Conservation (phyloP, 179 eudicot species). For the Beta lomatogona region DNA sequence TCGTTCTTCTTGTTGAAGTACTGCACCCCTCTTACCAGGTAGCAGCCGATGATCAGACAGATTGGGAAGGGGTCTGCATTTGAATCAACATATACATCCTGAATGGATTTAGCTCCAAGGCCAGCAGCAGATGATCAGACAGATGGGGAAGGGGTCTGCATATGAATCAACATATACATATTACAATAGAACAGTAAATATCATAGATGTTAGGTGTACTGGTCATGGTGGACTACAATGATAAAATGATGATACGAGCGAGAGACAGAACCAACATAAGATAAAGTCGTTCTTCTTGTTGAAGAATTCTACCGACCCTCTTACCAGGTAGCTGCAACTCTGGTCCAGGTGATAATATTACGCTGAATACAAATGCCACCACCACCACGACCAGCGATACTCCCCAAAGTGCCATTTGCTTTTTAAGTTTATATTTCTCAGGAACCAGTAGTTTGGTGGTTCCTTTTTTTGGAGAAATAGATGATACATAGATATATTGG, state of each 20-base stretch:
- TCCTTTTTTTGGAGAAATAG: constrained; percentile 11
- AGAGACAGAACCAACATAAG: not conserved
- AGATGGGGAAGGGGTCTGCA: constrained; percentile 20
- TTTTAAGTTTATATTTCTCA: not conserved
- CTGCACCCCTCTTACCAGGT: constrained; percentile 29
- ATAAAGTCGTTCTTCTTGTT: not conserved
- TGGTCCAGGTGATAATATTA: constrained; percentile 16
- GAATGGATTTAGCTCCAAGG: constrained; percentile 4
- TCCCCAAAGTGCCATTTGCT: constrained; percentile 11
- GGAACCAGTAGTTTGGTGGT: not conserved
- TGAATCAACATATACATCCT: not conserved
- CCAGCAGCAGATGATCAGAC: constrained; percentile 9
- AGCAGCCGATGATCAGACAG: constrained; percentile 12
- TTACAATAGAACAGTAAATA: not conserved
- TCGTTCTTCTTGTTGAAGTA: too few relatives aligned
- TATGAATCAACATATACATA: not conserved
- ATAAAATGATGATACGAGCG: not conserved
- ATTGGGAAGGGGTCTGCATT: constrained; percentile 19
- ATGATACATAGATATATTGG: not conserved
- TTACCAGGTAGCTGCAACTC: constrained; percentile 26
- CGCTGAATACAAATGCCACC: not conserved
- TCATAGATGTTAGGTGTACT: not conserved
- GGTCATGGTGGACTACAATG: not conserved
- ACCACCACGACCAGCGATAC: not conserved
- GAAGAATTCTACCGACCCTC: not conserved